Percentiles rank a stretch among this genome's conserved stretches.
These are phyloP conservation scores for Cutaneotrichosporon spelunceum DNA, from an alignment of 1,284 basidiomycete species.

Conservation along the genomic window DNA sequence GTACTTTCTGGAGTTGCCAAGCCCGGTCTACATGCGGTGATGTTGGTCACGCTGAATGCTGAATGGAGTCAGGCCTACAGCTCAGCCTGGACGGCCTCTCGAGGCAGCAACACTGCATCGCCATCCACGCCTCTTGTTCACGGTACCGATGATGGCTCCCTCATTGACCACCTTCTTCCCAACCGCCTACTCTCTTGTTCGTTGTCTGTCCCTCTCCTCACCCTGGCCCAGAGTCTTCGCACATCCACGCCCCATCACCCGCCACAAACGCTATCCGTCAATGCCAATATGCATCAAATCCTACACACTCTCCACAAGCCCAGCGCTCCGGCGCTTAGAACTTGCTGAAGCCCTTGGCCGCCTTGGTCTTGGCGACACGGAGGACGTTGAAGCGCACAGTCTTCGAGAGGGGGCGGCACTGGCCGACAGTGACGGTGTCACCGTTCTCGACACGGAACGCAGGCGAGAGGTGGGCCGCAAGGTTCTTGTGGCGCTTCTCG, in stretches of 20 bases:
- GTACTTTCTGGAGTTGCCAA: no score
- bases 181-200: no score
- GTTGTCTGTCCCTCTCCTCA: no score
- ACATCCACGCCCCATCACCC: neutral
- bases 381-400: slow-evolving; percentile 98
- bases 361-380: slow-evolving; percentile 84
- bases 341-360: slow-evolving; percentile 87
- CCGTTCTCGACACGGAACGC: slow-evolving; percentile 95
- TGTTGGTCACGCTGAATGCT: no score
- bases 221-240: no score
- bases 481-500: slow-evolving; percentile 97
- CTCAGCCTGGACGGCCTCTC: no score
- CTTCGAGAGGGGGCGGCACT: slow-evolving; percentile 99
- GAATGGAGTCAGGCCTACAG: no score
- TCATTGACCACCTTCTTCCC: no score
- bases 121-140: no score
- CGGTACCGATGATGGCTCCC: no score
- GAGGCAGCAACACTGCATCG: no score
- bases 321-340: slow-evolving; percentile 60
- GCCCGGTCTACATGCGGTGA: no score
- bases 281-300: slow-evolving; percentile 26
- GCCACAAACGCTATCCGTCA: slow-evolving; percentile 4
- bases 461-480: slow-evolving; percentile 94
- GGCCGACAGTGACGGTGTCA: slow-evolving; percentile 93
- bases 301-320: slow-evolving; percentile 19